Evolutionary conservation across 371 early-diverging fungal species (phyloP), one percentile per base, ranked within the genome.

Genomic region (Mortierella sp.): DNA sequence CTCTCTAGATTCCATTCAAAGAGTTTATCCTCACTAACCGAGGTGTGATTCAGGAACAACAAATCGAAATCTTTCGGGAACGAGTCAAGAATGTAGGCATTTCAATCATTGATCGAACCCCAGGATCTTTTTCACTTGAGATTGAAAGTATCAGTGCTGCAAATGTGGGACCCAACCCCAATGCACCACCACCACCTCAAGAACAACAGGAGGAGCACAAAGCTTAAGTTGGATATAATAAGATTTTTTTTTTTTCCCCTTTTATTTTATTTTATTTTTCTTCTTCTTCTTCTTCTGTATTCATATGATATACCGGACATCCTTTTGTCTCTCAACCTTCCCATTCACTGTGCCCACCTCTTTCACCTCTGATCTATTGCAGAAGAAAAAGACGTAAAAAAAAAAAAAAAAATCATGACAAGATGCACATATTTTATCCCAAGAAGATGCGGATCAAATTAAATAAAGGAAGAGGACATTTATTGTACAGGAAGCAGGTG

Each of bases 11-110:
- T 60, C 97, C 97, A 7, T 96, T 97, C 77, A 89, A 90, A 44
- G 94, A 95, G 74, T 98, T 98, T 75, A 91, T 96, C 26, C 84
- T 96, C 59, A 97, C 97, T 4, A 92, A 91, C 72, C 92, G 96
- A 67, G 96, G 97, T 28, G 88, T 90, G 62, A 89, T 94, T 60
- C 91, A 95, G 67, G 92, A 94, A 52, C 87, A 92, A 19, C 96
- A 98, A 76, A 85, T 95, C 19, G 86, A 87, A 18, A 95, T 98
- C 92, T 90, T 90, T 68, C 86, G 96, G 44, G 87, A 93, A 66
- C 89, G 89, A 64, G 89, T 98, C 68, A 92, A 93, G 77, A 94
- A 94, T 1, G 90, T 98, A 15, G 98, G 98, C 9, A 87, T 98
- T 45, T 95, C 95, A 14, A 68, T 96, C 11, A 88, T 93, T 60